phyloP scores from a whole-genome alignment of 1,139 yeast genomes.

The Geotrichum restrictum region DNA sequence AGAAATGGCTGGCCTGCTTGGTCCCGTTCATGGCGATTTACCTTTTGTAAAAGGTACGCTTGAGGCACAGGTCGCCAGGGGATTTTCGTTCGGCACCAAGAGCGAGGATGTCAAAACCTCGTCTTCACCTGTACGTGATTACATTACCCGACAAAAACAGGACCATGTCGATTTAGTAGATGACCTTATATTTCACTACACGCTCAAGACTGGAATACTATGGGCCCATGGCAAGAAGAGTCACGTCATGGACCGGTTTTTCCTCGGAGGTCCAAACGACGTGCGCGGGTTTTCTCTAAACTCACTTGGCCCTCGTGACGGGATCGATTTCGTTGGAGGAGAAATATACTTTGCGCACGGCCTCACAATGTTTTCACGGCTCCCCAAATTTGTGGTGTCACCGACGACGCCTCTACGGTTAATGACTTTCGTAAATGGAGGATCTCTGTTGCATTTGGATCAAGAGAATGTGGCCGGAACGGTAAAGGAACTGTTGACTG shows the following conservation, averaged over 20 bases:
- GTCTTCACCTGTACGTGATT: constrained; percentile 10
- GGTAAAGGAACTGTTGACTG: constrained; percentile 35
- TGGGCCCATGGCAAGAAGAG: constrained; percentile 33
- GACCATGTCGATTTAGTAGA: constrained; percentile 13
- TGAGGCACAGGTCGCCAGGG: constrained; percentile 33
- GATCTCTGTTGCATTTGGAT: constrained; percentile 54
- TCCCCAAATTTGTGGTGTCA: constrained; percentile 52
- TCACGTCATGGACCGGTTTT: constrained; percentile 48
- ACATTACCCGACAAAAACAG: constrained; percentile 9
- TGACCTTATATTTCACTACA: constrained; percentile 24
- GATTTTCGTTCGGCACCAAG: constrained; percentile 5
- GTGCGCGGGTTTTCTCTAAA: constrained; percentile 70
- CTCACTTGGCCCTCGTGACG: constrained; percentile 82
- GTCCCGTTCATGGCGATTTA: constrained; percentile 31
- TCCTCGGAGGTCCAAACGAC: constrained; percentile 81
- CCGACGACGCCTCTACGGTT: constrained; percentile 60
- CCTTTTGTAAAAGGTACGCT: constrained; percentile 37
- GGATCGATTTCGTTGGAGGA: constrained; percentile 63
- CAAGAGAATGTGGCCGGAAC: constrained; percentile 32
- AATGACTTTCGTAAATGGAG: constrained; percentile 71
- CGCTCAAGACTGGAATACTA: constrained; percentile 31
- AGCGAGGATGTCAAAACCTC: not conserved
- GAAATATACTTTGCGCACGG: constrained; percentile 72
- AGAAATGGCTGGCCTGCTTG: constrained; percentile 52
- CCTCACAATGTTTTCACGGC: constrained; percentile 55